Conservation (phyloP, 1,284 basidiomycete species). For the Sanghuangporus weigelae region DNA sequence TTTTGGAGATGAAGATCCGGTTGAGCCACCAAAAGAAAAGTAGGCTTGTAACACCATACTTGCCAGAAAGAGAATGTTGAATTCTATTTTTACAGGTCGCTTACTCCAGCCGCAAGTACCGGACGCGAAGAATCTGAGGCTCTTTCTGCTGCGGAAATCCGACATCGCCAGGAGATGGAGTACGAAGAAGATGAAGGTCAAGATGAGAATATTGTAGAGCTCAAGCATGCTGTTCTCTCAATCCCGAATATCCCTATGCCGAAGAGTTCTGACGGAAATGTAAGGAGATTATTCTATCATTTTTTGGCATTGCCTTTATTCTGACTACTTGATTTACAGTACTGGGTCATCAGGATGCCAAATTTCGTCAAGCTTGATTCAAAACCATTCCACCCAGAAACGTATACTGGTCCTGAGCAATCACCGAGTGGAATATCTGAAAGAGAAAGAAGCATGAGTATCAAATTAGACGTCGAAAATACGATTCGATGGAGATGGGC, state of each 20-base stretch:
- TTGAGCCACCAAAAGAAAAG: slow-evolving; percentile 31
- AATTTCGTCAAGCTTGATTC: slow-evolving; percentile 81
- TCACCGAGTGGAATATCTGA: slow-evolving; percentile 45
- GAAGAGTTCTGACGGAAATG: slow-evolving; percentile 63
- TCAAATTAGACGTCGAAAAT: slow-evolving; percentile 85
- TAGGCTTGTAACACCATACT: not conserved
- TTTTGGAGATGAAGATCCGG: slow-evolving; percentile 61
- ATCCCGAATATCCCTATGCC: slow-evolving; percentile 78
- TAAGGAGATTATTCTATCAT: slow-evolving; percentile 32
- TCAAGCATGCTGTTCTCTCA: slow-evolving; percentile 65
- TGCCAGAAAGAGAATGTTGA: not conserved
- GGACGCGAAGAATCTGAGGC: slow-evolving; percentile 55
- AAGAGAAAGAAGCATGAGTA: slow-evolving; percentile 70
- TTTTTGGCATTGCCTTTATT: slow-evolving; percentile 6
- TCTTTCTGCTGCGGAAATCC: slow-evolving; percentile 63
- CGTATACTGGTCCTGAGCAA: slow-evolving; percentile 75
- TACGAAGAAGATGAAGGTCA: slow-evolving; percentile 77
- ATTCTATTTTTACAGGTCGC: slow-evolving; percentile 22
- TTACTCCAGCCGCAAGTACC: slow-evolving; percentile 23
- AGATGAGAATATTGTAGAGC: slow-evolving; percentile 44
- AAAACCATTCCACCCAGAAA: slow-evolving; percentile 77
- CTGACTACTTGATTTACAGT: slow-evolving; percentile 35
- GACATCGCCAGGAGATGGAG: slow-evolving; percentile 65
- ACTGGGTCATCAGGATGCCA: slow-evolving; percentile 79
- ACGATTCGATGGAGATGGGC: slow-evolving; percentile 89